Evolutionary conservation across 2,329 filamentous ascomycete species (phyloP).

Genomic region (Microsporum ferrugineum): DNA sequence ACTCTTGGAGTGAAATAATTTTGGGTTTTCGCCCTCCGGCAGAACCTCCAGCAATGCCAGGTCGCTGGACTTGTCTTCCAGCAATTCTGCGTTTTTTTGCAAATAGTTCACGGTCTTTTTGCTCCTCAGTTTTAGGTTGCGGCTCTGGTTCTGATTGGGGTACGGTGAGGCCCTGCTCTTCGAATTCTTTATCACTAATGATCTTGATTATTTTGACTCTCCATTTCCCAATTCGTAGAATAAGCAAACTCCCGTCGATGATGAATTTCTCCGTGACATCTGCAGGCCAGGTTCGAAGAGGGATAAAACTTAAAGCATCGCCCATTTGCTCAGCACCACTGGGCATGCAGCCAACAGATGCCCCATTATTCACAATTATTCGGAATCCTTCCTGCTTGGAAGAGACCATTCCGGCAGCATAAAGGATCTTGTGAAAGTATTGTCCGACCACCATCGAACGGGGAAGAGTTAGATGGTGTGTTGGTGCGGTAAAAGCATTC

Average conservation of each 20-base stretch:
- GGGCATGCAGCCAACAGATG: conserved; percentile 38
- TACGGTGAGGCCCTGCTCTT: conserved; percentile 28
- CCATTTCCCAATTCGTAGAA: conserved; percentile 49
- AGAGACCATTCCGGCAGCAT: conserved; percentile 40
- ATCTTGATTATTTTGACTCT: conserved; percentile 48
- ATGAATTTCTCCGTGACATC: conserved; percentile 39
- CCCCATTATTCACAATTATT: conserved; percentile 39
- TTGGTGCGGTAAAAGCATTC: conserved; percentile 6
- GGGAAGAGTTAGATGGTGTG: conserved; percentile 23
- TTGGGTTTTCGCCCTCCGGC: background rate
- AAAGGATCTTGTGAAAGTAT: conserved; percentile 40
- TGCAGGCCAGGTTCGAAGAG: conserved; percentile 35
- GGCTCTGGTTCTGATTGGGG: background rate
- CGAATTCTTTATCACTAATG: conserved; percentile 44
- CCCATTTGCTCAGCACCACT: conserved; percentile 32
- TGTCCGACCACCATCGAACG: conserved; percentile 39
- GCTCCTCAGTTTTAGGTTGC: background rate
- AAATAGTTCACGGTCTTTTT: background rate
- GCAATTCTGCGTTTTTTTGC: conserved; percentile 1
- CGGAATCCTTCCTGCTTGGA: conserved; percentile 44
- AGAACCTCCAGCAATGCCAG: background rate
- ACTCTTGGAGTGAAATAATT: background rate
- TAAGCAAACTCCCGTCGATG: conserved; percentile 41
- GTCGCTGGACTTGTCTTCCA: background rate
- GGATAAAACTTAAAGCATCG: conserved; percentile 39